Evolutionary conservation across 2,329 filamentous ascomycete genomes (phyloP).

Genomic region (Didymella pomorum): DNA sequence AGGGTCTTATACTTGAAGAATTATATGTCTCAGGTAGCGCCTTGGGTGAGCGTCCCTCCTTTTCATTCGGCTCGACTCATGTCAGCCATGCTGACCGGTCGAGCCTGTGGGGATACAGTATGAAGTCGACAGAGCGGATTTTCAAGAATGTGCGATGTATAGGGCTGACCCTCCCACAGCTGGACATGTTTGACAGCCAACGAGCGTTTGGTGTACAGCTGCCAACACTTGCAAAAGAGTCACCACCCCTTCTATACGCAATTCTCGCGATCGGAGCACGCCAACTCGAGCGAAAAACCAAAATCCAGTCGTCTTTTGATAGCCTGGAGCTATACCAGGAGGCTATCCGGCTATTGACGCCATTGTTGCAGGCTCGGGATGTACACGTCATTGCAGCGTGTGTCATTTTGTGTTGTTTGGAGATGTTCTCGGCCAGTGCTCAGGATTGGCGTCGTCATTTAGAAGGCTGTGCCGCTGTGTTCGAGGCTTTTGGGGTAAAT

Average conservation of each 20-base stretch:
- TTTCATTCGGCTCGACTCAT: not conserved
- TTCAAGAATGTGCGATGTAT: not conserved
- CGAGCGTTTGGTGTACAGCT: constrained; percentile 59
- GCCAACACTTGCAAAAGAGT: constrained; percentile 56
- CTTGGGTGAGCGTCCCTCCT: constrained; percentile 31
- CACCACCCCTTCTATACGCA: constrained; percentile 58
- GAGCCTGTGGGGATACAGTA: not conserved
- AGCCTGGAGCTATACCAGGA: constrained; percentile 59
- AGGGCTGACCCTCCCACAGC: constrained; percentile 34
- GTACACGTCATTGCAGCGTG: constrained; percentile 62
- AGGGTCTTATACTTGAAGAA: constrained; percentile 42
- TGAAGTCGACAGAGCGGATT: not conserved
- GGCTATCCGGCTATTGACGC: constrained; percentile 45
- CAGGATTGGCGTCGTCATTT: not conserved
- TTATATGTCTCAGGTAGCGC: constrained; percentile 41
- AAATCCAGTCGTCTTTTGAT: constrained; percentile 51
- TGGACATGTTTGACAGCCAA: constrained; percentile 63
- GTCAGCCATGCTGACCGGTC: not conserved
- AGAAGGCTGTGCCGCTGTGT: not conserved
- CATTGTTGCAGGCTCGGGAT: constrained; percentile 57
- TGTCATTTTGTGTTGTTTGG: constrained; percentile 63
- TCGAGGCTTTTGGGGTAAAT: not conserved
- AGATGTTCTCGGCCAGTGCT: constrained; percentile 54
- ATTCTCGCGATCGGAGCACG: constrained; percentile 62
- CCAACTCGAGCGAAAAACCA: constrained; percentile 59